Evolutionary conservation across 2,329 filamentous ascomycete species (phyloP).

Genomic region (Sporothrix brunneoviolacea): DNA sequence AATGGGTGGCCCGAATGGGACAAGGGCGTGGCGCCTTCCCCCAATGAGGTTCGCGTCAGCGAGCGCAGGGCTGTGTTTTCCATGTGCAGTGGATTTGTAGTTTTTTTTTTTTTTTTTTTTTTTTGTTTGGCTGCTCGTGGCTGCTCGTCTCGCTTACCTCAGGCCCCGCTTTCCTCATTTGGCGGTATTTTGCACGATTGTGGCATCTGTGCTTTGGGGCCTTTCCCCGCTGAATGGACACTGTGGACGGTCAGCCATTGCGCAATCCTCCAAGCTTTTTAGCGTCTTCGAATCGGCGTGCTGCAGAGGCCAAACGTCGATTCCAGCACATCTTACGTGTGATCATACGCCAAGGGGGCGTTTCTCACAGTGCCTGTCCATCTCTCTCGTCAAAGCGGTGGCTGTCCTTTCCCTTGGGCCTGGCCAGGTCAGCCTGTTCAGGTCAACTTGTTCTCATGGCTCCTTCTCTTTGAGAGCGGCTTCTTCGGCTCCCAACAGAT

Average conservation of each 20-base stretch:
- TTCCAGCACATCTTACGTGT: too few species aligned
- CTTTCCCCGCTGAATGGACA: too few species aligned
- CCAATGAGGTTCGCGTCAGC: slow-evolving; percentile 10
- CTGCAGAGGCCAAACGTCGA: not conserved
- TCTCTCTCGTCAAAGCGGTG: too few species aligned
- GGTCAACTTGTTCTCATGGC: too few species aligned
- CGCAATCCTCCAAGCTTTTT: not conserved
- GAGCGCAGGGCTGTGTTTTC: not conserved
- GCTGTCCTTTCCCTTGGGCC: too few species aligned
- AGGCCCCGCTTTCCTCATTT: not conserved
- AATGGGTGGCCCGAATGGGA: slow-evolving; percentile 6
- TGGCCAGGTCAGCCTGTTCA: too few species aligned
- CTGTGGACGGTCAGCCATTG: not conserved
- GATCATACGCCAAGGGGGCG: too few species aligned
- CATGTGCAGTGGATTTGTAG: not conserved
- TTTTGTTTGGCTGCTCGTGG: not conserved
- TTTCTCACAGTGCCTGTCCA: too few species aligned
- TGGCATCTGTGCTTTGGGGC: too few species aligned
- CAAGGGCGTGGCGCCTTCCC: slow-evolving; percentile 11
- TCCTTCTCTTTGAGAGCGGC: not conserved
- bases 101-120: too few species aligned
- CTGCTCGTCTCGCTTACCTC: not conserved
- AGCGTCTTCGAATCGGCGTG: not conserved
- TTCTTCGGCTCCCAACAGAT: not conserved
- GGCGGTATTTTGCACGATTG: too few species aligned